phyloP scores from a whole-genome alignment of 495 filamentous ascomycete genomes.

The Penicillium antarcticum region DNA sequence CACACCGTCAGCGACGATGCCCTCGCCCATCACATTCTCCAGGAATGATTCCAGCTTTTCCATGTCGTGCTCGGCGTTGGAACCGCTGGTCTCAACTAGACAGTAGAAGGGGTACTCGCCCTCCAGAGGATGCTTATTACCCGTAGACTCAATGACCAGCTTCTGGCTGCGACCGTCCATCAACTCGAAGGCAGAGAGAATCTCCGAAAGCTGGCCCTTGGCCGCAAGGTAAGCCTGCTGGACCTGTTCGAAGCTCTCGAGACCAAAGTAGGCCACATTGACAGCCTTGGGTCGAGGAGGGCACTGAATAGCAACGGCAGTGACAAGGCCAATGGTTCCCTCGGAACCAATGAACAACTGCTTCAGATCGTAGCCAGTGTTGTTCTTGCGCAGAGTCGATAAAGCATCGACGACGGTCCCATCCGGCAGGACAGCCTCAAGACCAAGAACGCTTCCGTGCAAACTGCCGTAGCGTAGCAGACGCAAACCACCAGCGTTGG shows the following conservation, averaged over 20 bases:
- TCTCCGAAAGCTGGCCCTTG: slow-evolving; percentile 86
- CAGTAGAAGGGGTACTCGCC: slow-evolving; percentile 89
- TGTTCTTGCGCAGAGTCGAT: slow-evolving; percentile 88
- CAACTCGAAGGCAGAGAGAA: slow-evolving; percentile 94
- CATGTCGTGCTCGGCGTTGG: slow-evolving; percentile 87
- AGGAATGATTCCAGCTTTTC: slow-evolving; percentile 83
- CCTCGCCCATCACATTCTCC: slow-evolving; percentile 83
- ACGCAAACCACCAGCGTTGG: slow-evolving; percentile 89
- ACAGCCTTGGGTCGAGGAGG: slow-evolving; percentile 79
- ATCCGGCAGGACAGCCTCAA: slow-evolving; percentile 90
- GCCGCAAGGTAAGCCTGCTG: slow-evolving; percentile 80
- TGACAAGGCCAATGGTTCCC: slow-evolving; percentile 93
- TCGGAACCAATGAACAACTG: slow-evolving; percentile 95
- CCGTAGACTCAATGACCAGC: slow-evolving; percentile 68
- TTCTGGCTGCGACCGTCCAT: slow-evolving; percentile 85
- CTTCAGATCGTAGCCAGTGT: slow-evolving; percentile 96
- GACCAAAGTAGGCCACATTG: slow-evolving; percentile 87
- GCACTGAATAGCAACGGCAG: slow-evolving; percentile 82
- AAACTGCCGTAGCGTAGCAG: slow-evolving; percentile 90
- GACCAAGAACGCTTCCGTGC: slow-evolving; percentile 85
- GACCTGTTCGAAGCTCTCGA: slow-evolving; percentile 82
- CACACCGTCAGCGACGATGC: slow-evolving; percentile 82
- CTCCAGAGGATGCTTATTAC: slow-evolving; percentile 76
- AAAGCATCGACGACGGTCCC: slow-evolving; percentile 89
- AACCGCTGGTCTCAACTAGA: slow-evolving; percentile 91